Conservation (phyloP, 2,329 filamentous ascomycete genomes). For the Colletotrichum sp. region DNA sequence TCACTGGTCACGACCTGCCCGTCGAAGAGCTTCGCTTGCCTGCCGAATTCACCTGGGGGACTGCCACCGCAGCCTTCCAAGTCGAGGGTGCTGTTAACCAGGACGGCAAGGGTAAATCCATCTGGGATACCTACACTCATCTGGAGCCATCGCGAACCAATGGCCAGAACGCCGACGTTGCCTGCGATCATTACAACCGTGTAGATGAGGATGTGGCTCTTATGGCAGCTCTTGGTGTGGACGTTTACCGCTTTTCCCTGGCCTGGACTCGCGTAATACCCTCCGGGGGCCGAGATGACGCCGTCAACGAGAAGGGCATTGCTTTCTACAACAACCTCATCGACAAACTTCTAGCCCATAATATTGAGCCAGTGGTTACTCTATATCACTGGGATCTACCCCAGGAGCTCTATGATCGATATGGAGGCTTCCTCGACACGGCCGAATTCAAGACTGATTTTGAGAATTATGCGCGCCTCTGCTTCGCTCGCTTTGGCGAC, state of each 20-base stretch:
- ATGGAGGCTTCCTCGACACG: slow-evolving; percentile 38
- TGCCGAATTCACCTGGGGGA: slow-evolving; percentile 43
- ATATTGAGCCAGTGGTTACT: slow-evolving; percentile 66
- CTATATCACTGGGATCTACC: slow-evolving; percentile 69
- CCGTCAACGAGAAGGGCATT: slow-evolving; percentile 66
- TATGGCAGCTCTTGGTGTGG: slow-evolving; percentile 61
- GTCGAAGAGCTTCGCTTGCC: slow-evolving; percentile 27
- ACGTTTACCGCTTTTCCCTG: slow-evolving; percentile 69
- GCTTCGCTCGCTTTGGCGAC: slow-evolving; percentile 38
- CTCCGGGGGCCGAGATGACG: slow-evolving; percentile 65
- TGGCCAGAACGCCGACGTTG: slow-evolving; percentile 51
- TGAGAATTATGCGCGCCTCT: slow-evolving; percentile 39
- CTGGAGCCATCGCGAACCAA: slow-evolving; percentile 44
- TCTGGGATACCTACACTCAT: slow-evolving; percentile 48
- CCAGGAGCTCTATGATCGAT: slow-evolving; percentile 38
- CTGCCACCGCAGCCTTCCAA: slow-evolving; percentile 48
- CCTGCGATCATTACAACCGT: slow-evolving; percentile 47
- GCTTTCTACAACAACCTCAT: slow-evolving; percentile 65
- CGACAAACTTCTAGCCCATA: slow-evolving; percentile 60
- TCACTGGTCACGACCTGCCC: neutral
- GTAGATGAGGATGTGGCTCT: slow-evolving; percentile 62
- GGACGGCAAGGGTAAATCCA: slow-evolving; percentile 46
- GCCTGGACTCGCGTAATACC: slow-evolving; percentile 73
- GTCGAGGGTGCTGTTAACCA: slow-evolving; percentile 47
- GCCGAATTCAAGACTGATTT: slow-evolving; percentile 37